Evolutionary conservation across 352 stramenopile species (phyloP).

Genomic region (Globisporangium spiculum): DNA sequence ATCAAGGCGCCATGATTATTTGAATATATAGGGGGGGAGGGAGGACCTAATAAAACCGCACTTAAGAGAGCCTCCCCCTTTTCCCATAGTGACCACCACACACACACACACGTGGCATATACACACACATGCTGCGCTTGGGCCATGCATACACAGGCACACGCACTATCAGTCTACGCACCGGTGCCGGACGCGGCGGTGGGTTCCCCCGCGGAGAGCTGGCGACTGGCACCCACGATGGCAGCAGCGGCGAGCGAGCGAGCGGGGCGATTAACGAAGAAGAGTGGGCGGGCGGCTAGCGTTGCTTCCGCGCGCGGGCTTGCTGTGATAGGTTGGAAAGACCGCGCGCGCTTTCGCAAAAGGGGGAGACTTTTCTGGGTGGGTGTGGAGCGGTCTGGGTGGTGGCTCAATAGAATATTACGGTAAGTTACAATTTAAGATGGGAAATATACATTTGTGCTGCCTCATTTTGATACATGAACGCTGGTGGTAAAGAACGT

Average conservation of each 20-base stretch:
- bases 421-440: neutral
- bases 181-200: constrained; percentile 13
- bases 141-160: neutral
- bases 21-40: constrained; percentile 12
- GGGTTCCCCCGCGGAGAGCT: constrained; percentile 16
- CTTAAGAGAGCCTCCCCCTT: constrained; percentile 10
- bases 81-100: neutral
- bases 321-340: constrained; percentile 10
- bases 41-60: constrained; percentile 16
- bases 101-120: neutral
- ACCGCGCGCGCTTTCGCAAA: constrained; percentile 2
- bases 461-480: neutral
- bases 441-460: neutral
- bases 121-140: neutral
- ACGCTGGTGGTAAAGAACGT: neutral
- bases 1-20: constrained; percentile 10
- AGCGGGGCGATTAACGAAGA: neutral
- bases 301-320: constrained; percentile 1
- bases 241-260: constrained; percentile 7
- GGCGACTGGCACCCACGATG: constrained; percentile 20
- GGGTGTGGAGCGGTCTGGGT: neutral
- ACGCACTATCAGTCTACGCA: constrained; percentile 1
- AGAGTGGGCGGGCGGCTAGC: neutral
- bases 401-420: neutral
- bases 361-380: neutral